Evolutionary conservation across 176 grass and related monocot species (phyloP).

Genomic region (Echinochloa phyllopogon): DNA sequence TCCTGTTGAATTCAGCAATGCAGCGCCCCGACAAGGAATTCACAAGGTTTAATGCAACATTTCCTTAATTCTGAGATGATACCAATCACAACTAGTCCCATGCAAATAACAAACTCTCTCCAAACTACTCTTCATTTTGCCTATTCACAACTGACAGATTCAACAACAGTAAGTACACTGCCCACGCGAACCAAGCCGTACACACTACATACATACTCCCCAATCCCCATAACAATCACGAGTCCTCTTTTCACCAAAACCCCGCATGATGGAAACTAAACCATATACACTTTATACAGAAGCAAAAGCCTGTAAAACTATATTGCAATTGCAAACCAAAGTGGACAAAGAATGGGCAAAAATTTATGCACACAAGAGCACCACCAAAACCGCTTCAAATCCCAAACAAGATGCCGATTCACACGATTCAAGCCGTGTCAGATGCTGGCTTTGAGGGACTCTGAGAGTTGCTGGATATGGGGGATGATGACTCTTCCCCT

Average conservation of each 20-base stretch:
- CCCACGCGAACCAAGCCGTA: too few species aligned
- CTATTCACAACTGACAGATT: conserved; percentile 11
- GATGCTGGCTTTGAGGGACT: background rate
- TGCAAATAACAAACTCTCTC: background rate
- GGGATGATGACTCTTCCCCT: conserved; percentile 17
- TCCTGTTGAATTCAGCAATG: too few species aligned
- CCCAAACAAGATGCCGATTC: background rate
- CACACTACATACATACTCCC: too few species aligned
- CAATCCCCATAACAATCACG: too few species aligned
- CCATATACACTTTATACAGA: conserved; percentile 11
- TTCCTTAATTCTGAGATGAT: background rate
- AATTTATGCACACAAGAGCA: conserved; percentile 39
- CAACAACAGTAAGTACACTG: too few species aligned
- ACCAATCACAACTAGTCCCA: background rate
- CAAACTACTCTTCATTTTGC: background rate
- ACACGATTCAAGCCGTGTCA: conserved; percentile 28
- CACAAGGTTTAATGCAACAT: conserved; percentile 4
- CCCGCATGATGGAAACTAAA: too few species aligned
- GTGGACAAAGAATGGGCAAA: conserved; percentile 34
- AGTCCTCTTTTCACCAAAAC: background rate
- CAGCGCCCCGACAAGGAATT: background rate
- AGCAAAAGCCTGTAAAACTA: conserved; percentile 21
- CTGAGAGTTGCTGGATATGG: background rate
- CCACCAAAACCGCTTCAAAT: conserved; percentile 6
- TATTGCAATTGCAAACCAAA: background rate